Conservation (phyloP, 768 basidiomycete species). For the Coprinellus aureogranulatus region DNA sequence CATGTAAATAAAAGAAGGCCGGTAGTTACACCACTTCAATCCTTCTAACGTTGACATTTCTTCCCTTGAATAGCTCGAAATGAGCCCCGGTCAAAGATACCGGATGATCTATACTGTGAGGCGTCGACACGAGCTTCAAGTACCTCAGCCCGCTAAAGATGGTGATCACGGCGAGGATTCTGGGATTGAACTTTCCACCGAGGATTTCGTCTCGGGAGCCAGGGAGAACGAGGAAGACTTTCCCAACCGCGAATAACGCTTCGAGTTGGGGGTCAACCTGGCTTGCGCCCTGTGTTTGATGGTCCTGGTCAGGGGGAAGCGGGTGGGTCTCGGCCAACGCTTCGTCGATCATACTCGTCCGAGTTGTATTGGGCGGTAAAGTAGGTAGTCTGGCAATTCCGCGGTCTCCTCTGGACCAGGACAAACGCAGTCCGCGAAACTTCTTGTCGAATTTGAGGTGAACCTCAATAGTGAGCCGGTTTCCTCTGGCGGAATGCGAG, state of each 20-base stretch:
- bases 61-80: neutral
- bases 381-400: neutral
- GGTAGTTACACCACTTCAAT: neutral
- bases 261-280: too few relatives aligned
- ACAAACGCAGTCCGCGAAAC: neutral
- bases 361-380: neutral
- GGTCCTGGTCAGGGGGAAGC: too few relatives aligned
- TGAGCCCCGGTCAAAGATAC: neutral
- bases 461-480: neutral
- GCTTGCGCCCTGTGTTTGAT: neutral
- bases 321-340: too few relatives aligned
- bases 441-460: constrained; percentile 3
- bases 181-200: neutral
- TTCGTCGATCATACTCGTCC: neutral
- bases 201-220: neutral
- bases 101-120: too few relatives aligned
- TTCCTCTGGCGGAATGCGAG: neutral
- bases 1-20: too few relatives aligned
- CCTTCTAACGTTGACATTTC: neutral
- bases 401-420: neutral
- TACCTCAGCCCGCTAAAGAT: neutral
- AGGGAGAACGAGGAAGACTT: neutral
- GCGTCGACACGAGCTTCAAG: neutral
- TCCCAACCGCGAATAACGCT: neutral
- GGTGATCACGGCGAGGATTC: neutral